phyloP scores from a whole-genome alignment of 805 yeast species.

The Yamadazyma laniorum region DNA sequence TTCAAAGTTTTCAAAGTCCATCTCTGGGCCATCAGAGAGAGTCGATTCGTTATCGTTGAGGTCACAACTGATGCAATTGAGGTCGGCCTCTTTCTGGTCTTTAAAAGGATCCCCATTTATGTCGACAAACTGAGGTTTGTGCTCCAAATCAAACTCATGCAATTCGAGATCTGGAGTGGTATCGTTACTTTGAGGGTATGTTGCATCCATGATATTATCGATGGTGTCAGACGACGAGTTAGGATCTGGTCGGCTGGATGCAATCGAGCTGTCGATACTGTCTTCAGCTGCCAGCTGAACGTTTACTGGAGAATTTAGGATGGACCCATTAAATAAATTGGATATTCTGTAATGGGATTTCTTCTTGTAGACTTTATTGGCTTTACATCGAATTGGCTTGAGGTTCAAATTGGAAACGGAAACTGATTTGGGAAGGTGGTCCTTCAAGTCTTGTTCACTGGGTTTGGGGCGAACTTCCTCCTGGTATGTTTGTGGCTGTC shows the following conservation, averaged over 20 bases:
- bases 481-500: neutral
- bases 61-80: constrained; percentile 4
- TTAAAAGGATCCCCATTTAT: constrained; percentile 6
- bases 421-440: constrained; percentile 13
- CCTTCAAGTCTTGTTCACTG: neutral
- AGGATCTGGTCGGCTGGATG: too few species aligned
- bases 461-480: neutral
- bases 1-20: constrained; percentile 27
- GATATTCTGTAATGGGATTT: constrained; percentile 42
- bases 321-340: constrained; percentile 37
- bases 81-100: neutral
- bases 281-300: neutral
- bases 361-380: constrained; percentile 34
- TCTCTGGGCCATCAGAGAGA: constrained; percentile 6
- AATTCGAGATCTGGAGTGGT: constrained; percentile 12
- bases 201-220: constrained; percentile 9
- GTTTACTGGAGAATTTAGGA: constrained; percentile 8
- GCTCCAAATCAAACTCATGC: constrained; percentile 4
- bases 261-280: neutral
- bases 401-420: constrained; percentile 38
- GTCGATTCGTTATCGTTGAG: constrained; percentile 15
- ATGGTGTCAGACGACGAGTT: constrained; percentile 2
- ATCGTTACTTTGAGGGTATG: constrained; percentile 12
- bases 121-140: constrained; percentile 1
- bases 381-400: constrained; percentile 39